phyloP scores from a whole-genome alignment of 164 flowering plant species.

The Chloranthus sessilifolius region DNA sequence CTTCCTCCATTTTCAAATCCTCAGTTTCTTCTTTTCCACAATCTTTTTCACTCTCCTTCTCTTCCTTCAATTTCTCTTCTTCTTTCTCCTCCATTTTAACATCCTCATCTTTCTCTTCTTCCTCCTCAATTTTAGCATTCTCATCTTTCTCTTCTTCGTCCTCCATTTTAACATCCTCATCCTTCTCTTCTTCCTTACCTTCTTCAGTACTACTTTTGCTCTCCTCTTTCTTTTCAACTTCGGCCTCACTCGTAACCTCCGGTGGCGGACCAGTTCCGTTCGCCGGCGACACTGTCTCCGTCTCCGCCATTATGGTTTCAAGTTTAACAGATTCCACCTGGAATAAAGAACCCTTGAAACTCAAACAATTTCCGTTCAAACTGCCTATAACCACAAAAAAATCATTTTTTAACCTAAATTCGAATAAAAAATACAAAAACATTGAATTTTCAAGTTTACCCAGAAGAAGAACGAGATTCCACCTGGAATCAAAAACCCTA shows the following conservation, averaged over 20 bases:
- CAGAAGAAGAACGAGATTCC: no score
- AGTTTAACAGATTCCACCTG: not conserved
- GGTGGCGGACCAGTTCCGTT: slow-evolving; percentile 8
- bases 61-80: not conserved
- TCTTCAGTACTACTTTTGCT: no score
- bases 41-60: not conserved
- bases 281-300: slow-evolving; percentile 7
- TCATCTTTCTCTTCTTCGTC: slow-evolving; percentile 3
- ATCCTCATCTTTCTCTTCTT: not conserved
- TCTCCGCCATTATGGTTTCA: slow-evolving; percentile 14
- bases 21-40: not conserved
- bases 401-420: not conserved
- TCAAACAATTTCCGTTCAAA: not conserved
- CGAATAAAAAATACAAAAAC: not conserved
- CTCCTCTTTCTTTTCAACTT: slow-evolving; percentile 5
- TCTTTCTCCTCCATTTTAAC: slow-evolving; percentile 11
- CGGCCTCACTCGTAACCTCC: slow-evolving; percentile 3
- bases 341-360: not conserved
- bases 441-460: not conserved
- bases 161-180: not conserved
- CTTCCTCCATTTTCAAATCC: not conserved
- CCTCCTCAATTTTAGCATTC: not conserved
- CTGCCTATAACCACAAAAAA: not conserved
- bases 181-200: not conserved
- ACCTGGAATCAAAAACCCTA: not conserved